Evolutionary conservation across 768 basidiomycete species (phyloP), one percentile per base, ranked within the genome.

Genomic region (Macrolepiota fuliginosa): DNA sequence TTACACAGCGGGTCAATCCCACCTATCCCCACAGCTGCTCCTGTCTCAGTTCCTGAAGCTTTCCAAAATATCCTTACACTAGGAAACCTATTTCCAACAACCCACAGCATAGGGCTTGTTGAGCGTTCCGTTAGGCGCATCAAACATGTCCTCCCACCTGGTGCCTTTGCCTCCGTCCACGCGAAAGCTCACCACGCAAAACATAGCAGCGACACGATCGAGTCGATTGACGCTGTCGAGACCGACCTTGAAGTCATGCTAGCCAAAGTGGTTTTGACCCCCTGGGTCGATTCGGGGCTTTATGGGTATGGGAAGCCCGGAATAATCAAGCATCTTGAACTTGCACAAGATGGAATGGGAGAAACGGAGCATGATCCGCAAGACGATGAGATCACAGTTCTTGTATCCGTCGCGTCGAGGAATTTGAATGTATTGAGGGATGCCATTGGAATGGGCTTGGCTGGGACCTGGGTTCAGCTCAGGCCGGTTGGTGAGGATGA

Each of bases 381-480:
- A 12, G 50, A 53, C 5, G 58, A 52, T 35, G 58, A 59, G 15
- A 59, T 59, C n/a, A 42, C 39, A 10, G 49, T 59, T 6, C 58
- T 59, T 17, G 17, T 59, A 5, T 59, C 58, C 52, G 50, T 52
- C 19, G 32, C 49, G 15, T 40, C 49, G 24, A 40, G 39, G 27
- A 39, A 52, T 1, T 25, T 59, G 36, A 27, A 42, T 13, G 49
- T 59, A 9, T 19, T 59, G 10, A 39, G 46, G 15, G 27, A 42
- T 22, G 37, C 58, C 2, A 42, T 59, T 52, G 58, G 58, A 39
- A 59, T 59, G 58, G 58, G 58, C 0, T 36, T 59, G 6, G 49
- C 50, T 29, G 58, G 58, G 17, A 52, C 50, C 12, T 59, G 58
- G 58, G 58, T 59, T 52, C 58, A 59, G 6, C 45, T 59, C 40